Evolutionary conservation across 805 yeast genomes (phyloP), one percentile per base, ranked within the genome.

Genomic region (Brettanomyces naardenensis): DNA sequence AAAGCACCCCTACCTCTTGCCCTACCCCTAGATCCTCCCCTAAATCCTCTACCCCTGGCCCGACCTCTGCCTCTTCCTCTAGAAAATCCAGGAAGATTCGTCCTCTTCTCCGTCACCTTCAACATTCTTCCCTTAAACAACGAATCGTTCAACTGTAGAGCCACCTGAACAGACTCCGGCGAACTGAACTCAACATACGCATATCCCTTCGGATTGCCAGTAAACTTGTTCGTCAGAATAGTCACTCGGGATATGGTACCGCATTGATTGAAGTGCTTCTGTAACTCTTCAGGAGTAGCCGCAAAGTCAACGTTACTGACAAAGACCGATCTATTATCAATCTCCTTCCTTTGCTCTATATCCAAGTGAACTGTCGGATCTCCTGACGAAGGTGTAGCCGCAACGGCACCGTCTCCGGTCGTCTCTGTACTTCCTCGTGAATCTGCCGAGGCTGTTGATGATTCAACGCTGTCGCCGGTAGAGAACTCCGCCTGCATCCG

Each of bases 241-340:
- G 92, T 85, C 25, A 86, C 87, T 49, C 95, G 71, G 52, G 82
- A 79, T 38, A 87, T 82, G 5, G 74, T 68, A 1, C 95, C 95
- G 33, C 77, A 76, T 3, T 71, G 54, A 38, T 75, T 69, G 59
- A 86, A 87, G 49, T 77, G 83, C 43, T 77, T 70, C 49, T 84
- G 90, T 28, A 87, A 66, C 48, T 86, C 95, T 47, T 79, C 79
- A 19, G 94, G 89, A 6, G 85, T 76, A 14, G 89, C 61, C 9
- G 73, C 80, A 54, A 80, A 85, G 53, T 86, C 95, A 19, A 87
- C 92, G 49, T 82, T 84, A 3, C 95, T 94, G 19, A 86, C 88
- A 59, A 78, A 87, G 18, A 87, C 68, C 4, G 88, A 78, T 44
- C 88, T 71, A 4, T 81, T 67, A 54, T 86, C 95, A n/a, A 78